Evolutionary conservation across 2,329 filamentous ascomycete genomes (phyloP), one percentile per base, ranked within the genome.

Genomic region (Claviceps sp.): DNA sequence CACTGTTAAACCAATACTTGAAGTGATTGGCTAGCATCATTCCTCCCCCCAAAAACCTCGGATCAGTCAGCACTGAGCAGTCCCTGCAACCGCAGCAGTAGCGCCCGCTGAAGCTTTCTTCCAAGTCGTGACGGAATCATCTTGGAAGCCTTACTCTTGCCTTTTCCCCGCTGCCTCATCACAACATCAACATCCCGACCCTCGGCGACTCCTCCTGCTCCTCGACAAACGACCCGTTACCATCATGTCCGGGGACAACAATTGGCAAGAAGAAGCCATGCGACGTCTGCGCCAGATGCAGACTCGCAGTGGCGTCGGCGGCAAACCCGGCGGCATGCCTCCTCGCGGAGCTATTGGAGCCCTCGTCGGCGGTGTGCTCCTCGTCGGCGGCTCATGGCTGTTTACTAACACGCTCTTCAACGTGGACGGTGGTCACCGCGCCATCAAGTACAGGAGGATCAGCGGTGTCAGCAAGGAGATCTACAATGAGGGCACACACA

Each of bases 381-480:
- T 78, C 44, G 70, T 69, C 16, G 75, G 74, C 53, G 77, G 74
- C 45, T 66, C 71, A 52, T 64, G 76, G 60, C 56, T 81, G 58
- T 60, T 82, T 57, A 73, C 77, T 61, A 78, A 82, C 66, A 77
- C 80, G 45, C 73, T 85, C 5, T 85, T 85, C 74, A 85, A 85
- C 73, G 93, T 98, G 62, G 93, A 98, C 66, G 93, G 93, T 83
- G 93, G 93, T 73, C 93, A 97, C 71, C 85, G 93, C 66, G 93
- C 93, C 58, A 98, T 98, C 79, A 98, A 98, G 72, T 98, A 98
- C 75, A 89, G 85, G 62, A 85, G 90, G 68, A 64, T 95, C 70
- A 87, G 82, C 63, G 93, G 93, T 76, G 91, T 98, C 52, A 85
- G 87, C 77, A 90, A 90, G 73, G 88, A 97, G 65, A 98, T 98